Evolutionary conservation across 345 rosid species (phyloP), one percentile per base, ranked within the genome.

Genomic region (Arabidopsis suecica): DNA sequence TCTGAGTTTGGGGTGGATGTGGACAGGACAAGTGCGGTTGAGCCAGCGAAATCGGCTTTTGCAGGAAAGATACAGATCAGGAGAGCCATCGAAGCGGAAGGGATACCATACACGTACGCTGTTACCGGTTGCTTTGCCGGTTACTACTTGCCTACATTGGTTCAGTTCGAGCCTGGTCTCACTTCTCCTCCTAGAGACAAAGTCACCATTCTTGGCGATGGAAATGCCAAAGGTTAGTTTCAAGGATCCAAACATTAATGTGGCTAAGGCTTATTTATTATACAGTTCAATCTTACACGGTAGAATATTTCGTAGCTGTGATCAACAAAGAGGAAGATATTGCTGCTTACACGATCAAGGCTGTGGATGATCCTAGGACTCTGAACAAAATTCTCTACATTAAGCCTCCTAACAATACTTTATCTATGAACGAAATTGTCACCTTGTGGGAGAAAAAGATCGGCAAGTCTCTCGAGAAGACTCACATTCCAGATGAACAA

Each of bases 391-490:
- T 72, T 70, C 83, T 90, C 1, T 88, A 80, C 79, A 66, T 87
- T 33, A 83, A 64, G 60, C 93, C 93, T 49, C 84, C 84, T 8
- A 68, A 55, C 41, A 90, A 90, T 80, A 88, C 71, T 34, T 59
- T 75, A 67, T 84, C 96, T 5, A 78, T 88, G 80, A 88, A 88
- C 22, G 93, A 88, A 56, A 78, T 90, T 20, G 86, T 86, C 0
- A 69, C 83, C 16, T 40, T 87, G n/a, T 90, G 96, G 96, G 96
- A 90, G 87, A 84, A 74, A 53, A 79, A 83, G 82, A 88, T 88
- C 2, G 87, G 83, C 30, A 87, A 83, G 69, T 76, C 84, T 14
- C 89, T 90, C 14, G 88, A 87, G 68, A 87, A 84, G 75, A 61
- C 69, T 33, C 74, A 87, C 50, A 44, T 90, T 14, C 62, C 87